A percentile compares a stretch with the other conserved stretches of the same genome.
phyloP scores from a whole-genome alignment of 345 rosid genomes.

The Brassica incana region DNA sequence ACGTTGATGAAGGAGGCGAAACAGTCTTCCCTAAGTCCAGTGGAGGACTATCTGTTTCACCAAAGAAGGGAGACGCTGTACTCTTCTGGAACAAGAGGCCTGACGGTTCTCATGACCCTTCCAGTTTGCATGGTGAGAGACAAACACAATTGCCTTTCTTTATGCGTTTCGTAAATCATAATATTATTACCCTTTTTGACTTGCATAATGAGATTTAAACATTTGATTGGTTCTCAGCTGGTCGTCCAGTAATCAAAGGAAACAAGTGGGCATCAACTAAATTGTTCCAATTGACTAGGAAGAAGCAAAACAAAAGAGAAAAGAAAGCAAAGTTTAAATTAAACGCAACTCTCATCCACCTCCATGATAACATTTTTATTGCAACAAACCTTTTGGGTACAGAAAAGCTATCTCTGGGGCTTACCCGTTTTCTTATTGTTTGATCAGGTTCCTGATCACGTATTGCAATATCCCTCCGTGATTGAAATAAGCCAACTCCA shows the following conservation, averaged over 20 bases:
- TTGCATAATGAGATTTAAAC: not conserved
- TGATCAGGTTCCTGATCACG: constrained; percentile 51
- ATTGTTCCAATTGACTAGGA: constrained; percentile 42
- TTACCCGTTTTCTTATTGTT: constrained; percentile 7
- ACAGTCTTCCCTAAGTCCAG: constrained; percentile 81
- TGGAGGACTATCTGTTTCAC: constrained; percentile 72
- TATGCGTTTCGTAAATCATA: not conserved
- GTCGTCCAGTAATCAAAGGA: constrained; percentile 84
- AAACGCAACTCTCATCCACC: not conserved
- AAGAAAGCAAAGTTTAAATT: not conserved
- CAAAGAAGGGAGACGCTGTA: constrained; percentile 86
- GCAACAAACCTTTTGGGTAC: not conserved
- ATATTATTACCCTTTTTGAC: not conserved
- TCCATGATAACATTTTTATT: constrained; percentile 3
- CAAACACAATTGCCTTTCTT: constrained; percentile 9
- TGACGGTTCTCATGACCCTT: constrained; percentile 68
- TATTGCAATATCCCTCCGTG: constrained; percentile 78
- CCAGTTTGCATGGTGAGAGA: constrained; percentile 72
- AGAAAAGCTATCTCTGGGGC: not conserved
- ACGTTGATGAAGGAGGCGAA: constrained; percentile 95
- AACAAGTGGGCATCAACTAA: constrained; percentile 95
- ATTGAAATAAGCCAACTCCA: constrained; percentile 68
- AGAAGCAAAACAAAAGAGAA: not conserved
- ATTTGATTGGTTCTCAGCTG: constrained; percentile 50
- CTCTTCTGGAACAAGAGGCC: constrained; percentile 93